These are phyloP conservation scores for Aspergillus versicolor DNA, from an alignment of 2,329 filamentous ascomycete species.

Conservation along the genomic window DNA sequence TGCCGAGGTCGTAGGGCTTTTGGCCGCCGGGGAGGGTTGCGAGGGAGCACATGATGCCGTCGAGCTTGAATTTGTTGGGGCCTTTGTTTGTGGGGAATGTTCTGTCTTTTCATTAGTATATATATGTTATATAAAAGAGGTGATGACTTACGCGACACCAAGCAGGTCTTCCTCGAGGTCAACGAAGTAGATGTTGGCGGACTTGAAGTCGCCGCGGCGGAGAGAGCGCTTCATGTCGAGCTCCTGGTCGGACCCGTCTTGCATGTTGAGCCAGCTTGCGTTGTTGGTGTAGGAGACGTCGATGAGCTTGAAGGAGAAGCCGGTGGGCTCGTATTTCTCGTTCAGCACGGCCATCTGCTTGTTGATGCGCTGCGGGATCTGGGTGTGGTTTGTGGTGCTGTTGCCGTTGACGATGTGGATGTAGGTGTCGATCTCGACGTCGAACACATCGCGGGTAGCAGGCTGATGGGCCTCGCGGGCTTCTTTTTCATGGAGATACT, in stretches of 20 bases:
- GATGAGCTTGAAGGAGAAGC: slow-evolving; percentile 8
- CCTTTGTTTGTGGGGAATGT: slow-evolving; percentile 8
- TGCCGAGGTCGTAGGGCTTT: slow-evolving; percentile 9
- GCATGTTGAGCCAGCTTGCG: slow-evolving; percentile 1
- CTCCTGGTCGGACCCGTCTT: background rate
- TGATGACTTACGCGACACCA: slow-evolving; percentile 5
- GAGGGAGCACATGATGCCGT: slow-evolving; percentile 6
- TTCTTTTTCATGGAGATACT: background rate
- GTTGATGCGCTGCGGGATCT: background rate
- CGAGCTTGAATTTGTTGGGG: background rate
- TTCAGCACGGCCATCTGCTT: slow-evolving; percentile 7
- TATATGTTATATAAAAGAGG: background rate
- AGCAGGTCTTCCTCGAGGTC: slow-evolving; percentile 1
- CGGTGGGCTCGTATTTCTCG: background rate
- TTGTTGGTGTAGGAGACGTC: slow-evolving; percentile 4
- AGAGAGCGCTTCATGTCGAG: slow-evolving; percentile 6
- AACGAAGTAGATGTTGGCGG: slow-evolving; percentile 7
- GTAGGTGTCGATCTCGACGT: slow-evolving; percentile 6
- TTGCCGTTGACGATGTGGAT: slow-evolving; percentile 2
- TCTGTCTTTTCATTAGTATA: background rate
- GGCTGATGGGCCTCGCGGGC: background rate
- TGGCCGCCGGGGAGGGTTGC: slow-evolving; percentile 6
- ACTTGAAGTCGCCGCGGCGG: slow-evolving; percentile 4
- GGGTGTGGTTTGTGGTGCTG: background rate
- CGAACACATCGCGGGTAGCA: background rate